Conservation (phyloP, 2,329 filamentous ascomycete species). For the Gaeumannomyces sp. region DNA sequence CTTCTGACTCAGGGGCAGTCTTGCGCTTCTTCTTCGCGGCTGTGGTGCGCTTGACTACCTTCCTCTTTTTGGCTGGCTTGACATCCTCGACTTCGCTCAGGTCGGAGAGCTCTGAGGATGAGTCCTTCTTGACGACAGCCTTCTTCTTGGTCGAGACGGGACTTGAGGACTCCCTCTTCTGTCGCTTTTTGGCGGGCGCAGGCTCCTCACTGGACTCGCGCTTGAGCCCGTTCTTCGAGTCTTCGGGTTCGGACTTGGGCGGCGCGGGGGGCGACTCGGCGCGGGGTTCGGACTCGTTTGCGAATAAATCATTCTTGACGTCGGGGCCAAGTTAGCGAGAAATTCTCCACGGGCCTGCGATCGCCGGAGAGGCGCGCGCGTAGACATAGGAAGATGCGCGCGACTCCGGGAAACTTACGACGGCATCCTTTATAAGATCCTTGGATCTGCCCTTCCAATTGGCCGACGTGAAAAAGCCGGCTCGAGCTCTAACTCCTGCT, state of each 20-base stretch:
- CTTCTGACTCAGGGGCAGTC: constrained; percentile 21
- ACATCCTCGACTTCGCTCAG: constrained; percentile 5
- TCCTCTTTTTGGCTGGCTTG: constrained; percentile 14
- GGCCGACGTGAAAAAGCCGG: constrained; percentile 41
- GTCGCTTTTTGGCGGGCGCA: constrained; percentile 14
- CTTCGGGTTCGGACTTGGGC: constrained; percentile 11
- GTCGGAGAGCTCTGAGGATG: constrained; percentile 5
- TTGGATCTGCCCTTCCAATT: constrained; percentile 57
- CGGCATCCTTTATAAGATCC: constrained; percentile 44
- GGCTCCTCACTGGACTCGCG: constrained; percentile 22
- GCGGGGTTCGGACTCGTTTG: constrained; percentile 2
- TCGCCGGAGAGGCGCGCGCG: background rate
- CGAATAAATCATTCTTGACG: constrained; percentile 12
- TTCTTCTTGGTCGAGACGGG: constrained; percentile 11
- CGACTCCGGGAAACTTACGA: constrained; percentile 36
- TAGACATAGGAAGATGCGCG: background rate
- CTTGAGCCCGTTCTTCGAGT: constrained; percentile 23
- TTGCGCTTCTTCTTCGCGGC: constrained; percentile 14
- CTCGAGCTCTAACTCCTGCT: constrained; percentile 41
- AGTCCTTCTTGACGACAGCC: constrained; percentile 15
- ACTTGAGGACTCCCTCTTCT: constrained; percentile 11
- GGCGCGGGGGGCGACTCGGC: constrained; percentile 5
- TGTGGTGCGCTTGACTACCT: constrained; percentile 12
- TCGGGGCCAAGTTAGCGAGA: background rate
- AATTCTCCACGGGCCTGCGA: background rate